Evolutionary conservation across 495 filamentous ascomycete species (phyloP), one percentile per base, ranked within the genome.

Genomic region (Bacidia rubella): DNA sequence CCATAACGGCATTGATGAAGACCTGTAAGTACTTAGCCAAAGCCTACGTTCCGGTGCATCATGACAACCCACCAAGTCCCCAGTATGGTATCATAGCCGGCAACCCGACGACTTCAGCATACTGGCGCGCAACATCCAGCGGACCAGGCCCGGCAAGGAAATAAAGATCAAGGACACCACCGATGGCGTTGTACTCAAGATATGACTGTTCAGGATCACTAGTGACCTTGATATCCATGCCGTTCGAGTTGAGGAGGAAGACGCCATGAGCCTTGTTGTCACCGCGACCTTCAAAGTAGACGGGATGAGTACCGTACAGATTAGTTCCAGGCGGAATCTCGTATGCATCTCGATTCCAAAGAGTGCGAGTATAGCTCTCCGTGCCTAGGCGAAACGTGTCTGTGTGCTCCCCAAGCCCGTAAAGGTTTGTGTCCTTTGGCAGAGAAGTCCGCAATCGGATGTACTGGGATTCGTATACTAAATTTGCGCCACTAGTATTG

Each of bases 211-310:
- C 74, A 20, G 71, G 65, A 26, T 68, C 66, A 11, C 73, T 76
- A 64, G 86, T 75, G 69, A 93, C 82, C 58, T 84, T 83, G 69
- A 95, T 73, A 55, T 94, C 87, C 84, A 93, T 90, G 12, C 87
- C 88, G 60, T 89, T 86, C 39, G 80, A 83, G 65, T 87, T 90
- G 56, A 89, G 66, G 47, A 92, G 70, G 65, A 94, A 86, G 20
- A 92, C 87, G 39, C 83, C 88, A 62, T 93, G 87, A 2, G 85
- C 83, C 15, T 83, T 81, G 11, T 71, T 65, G 19, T 65, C 65
- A 2, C 70, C 72, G 10, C 88, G 78, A 61, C 87, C 82, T 54
- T 93, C 88, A 57, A 84, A 82, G 67, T 94, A 95, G 11, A 95
- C 71, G 0, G 88, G 88, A 59, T 94, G 88, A 55, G 75, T 80